Percentiles rank a stretch among this genome's conserved stretches.
These are phyloP conservation scores for Hawksworthiomyces lignivorus DNA, from an alignment of 2,329 filamentous ascomycete species.

Conservation along the genomic window DNA sequence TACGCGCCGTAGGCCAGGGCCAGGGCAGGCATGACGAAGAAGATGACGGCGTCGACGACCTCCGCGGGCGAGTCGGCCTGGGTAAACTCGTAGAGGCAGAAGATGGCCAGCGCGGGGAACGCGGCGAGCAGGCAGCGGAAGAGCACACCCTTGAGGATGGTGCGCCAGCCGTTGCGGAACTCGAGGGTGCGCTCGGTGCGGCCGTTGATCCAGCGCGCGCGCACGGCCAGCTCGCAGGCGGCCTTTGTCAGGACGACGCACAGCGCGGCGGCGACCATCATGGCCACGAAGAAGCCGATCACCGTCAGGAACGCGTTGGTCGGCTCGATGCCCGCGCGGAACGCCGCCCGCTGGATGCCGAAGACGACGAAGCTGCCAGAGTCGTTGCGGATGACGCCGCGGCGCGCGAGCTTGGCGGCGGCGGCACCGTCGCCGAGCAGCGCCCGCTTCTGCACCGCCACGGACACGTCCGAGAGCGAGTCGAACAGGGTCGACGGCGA, in stretches of 20 bases:
- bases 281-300: constrained; percentile 71
- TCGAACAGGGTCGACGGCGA: constrained; percentile 66
- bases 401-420: constrained; percentile 38
- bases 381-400: constrained; percentile 33
- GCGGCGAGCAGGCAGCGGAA: constrained; percentile 76
- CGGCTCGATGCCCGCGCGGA: constrained; percentile 65
- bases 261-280: constrained; percentile 61
- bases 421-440: constrained; percentile 24
- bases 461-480: constrained; percentile 58
- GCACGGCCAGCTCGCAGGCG: constrained; percentile 62
- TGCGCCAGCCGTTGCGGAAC: constrained; percentile 79
- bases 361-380: constrained; percentile 48
- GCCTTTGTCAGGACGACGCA: constrained; percentile 68
- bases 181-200: constrained; percentile 58
- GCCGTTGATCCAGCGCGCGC: constrained; percentile 59
- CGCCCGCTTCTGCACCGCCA: constrained; percentile 57
- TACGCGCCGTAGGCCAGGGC: constrained; percentile 69
- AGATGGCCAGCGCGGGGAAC: constrained; percentile 73
- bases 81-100: constrained; percentile 80
- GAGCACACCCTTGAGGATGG: constrained; percentile 75
- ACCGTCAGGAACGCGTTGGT: constrained; percentile 83
- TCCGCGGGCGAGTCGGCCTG: constrained; percentile 68
- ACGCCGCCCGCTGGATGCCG: constrained; percentile 73
- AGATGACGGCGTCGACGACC: constrained; percentile 70
- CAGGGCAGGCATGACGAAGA: constrained; percentile 64